Evolutionary conservation across 179 eudicot genomes (phyloP), one percentile per base, ranked within the genome.

Genomic region (Beta corolliflora): DNA sequence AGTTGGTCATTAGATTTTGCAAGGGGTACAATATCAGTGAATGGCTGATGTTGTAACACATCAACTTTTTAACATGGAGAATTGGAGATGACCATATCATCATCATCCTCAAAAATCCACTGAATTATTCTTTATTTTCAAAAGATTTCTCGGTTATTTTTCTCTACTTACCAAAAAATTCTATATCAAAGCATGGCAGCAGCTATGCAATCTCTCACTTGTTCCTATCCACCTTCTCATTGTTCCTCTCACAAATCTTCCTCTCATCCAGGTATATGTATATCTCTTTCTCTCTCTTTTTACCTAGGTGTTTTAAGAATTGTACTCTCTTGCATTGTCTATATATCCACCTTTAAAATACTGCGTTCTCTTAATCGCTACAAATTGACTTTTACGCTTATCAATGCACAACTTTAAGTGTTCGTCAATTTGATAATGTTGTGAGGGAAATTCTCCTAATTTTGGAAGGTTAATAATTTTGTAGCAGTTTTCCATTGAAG

Each of bases 131-230:
- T 36, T 36, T 36, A 36, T 36, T 36, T 36, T 36, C 41, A 36
- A 36, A 36, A 2, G 19, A n/a, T 23, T 61, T 76, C 74, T 76
- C 5, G 12, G 55, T 18, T 11, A 45, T 4, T 9, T 53, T 5
- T 53, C 31, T 53, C 2, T 1, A 58, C 64, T 36, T 3, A 3
- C 41, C 41, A 36, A 36, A 36, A 19, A 6, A 21, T 60, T 25
- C 11, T 7, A 55, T 23, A 18, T 50, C 53, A 60, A 25, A 48
- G 68, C 29, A 78, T 80, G 75, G 81, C 81, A 21, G 85, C 92
- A 5, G 58, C 89, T 65, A 86, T 92, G 63, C 93, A 90, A 21
- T 89, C 90, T 52, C 84, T 91, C 9, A 86, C 89, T 41, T 87
- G 87, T 75, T 87, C 88, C n/a, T 85, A 92, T 41, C 86, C 90